Percentiles rank a stretch among this genome's conserved stretches.
phyloP scores from a whole-genome alignment of 305 asterid genomes.

The Fraxinus baroniana region DNA sequence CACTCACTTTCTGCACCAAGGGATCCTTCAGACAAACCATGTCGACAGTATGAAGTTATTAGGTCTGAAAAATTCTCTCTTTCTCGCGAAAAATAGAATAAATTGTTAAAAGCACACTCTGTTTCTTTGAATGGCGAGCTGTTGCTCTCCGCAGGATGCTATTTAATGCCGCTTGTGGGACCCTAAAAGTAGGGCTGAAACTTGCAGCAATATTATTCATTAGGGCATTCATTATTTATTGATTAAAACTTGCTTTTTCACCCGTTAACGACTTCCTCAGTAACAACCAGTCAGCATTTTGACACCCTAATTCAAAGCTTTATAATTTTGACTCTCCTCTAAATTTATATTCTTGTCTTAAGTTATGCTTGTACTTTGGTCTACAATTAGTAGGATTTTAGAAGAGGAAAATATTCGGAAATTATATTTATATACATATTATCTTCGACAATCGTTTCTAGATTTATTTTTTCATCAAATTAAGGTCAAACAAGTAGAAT shows the following conservation, averaged over 20 bases:
- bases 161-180: conserved; percentile 39
- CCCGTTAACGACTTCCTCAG: background rate
- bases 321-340: background rate
- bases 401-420: background rate
- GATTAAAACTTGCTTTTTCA: background rate
- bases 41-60: conserved; percentile 36
- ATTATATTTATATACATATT: background rate
- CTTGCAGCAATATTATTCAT: background rate
- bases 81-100: background rate
- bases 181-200: conserved; percentile 15
- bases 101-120: conserved; percentile 1
- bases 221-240: background rate
- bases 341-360: background rate
- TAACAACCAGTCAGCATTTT: background rate
- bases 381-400: background rate
- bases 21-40: conserved; percentile 78
- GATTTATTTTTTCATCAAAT: background rate
- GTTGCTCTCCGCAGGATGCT: conserved; percentile 21
- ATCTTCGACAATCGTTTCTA: background rate
- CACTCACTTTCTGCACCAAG: conserved; percentile 48
- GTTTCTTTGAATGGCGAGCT: conserved; percentile 6
- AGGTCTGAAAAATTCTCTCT: background rate
- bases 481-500: background rate
- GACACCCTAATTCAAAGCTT: background rate
- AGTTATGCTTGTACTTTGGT: background rate